A percentile compares a stretch with the other conserved stretches of the same genome.
Evolutionary conservation across 352 stramenopile species (phyloP).

Genomic region (Phytophthora pseudosyringae): DNA sequence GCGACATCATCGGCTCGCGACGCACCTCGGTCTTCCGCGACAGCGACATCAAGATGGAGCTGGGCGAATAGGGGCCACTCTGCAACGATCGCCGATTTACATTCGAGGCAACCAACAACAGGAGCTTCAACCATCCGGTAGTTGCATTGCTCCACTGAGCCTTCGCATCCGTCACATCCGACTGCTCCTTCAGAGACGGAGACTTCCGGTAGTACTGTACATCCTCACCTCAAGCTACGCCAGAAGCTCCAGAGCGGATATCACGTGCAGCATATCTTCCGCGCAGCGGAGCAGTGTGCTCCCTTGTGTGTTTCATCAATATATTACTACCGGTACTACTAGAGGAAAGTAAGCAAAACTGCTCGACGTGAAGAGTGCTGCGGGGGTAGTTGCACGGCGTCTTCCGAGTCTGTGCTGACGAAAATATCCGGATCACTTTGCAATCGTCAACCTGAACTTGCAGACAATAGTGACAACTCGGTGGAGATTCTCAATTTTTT

Average conservation of each 20-base stretch:
- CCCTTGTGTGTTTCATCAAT: conserved; percentile 29
- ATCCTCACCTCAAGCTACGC: conserved; percentile 10
- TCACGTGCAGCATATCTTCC: conserved; percentile 26
- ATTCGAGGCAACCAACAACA: conserved; percentile 4
- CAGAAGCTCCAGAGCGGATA: conserved; percentile 20
- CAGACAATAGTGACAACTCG: conserved; percentile 13
- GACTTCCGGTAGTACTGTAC: conserved; percentile 12
- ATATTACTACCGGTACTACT: conserved; percentile 10
- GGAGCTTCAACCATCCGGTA: conserved; percentile 31
- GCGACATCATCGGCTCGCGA: conserved; percentile 85
- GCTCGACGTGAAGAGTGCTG: conserved; percentile 18
- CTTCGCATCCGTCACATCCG: conserved; percentile 1
- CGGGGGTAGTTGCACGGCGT: conserved; percentile 13
- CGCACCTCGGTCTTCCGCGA: conserved; percentile 84
- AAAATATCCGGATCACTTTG: not conserved
- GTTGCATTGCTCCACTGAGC: conserved; percentile 30
- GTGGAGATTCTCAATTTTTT: conserved; percentile 31
- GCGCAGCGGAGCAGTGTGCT: conserved; percentile 8
- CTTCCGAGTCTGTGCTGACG: conserved; percentile 17
- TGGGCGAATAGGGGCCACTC: conserved; percentile 53
- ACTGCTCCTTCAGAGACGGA: conserved; percentile 7
- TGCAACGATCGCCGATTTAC: conserved; percentile 6
- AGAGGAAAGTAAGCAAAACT: conserved; percentile 33
- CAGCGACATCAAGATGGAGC: conserved; percentile 87
- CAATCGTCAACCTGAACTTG: not conserved